Evolutionary conservation across 768 basidiomycete species (phyloP).

Genomic region (Tubosaeta brunneosetosa): DNA sequence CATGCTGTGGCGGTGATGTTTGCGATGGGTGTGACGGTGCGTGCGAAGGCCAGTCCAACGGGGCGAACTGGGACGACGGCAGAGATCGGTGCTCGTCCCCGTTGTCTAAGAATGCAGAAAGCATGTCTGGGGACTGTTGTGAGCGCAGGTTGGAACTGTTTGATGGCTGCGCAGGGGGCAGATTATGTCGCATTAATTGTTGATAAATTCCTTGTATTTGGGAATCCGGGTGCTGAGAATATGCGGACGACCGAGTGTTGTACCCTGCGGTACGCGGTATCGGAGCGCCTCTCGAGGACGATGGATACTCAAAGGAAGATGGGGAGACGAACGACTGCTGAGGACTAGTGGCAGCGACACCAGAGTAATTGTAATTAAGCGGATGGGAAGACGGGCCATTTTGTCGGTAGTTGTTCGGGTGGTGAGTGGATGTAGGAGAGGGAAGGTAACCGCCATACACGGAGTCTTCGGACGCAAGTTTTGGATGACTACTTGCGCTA

Average conservation of each 20-base stretch:
- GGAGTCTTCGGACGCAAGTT: conserved; percentile 26
- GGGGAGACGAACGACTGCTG: conserved; percentile 24
- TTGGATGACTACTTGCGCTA: conserved; percentile 18
- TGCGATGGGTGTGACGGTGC: conserved; percentile 21
- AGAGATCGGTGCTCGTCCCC: conserved; percentile 25
- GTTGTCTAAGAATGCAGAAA: conserved; percentile 30
- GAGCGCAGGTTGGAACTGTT: conserved; percentile 16
- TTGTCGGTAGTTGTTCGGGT: conserved; percentile 25
- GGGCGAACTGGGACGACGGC: conserved; percentile 18
- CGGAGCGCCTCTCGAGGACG: conserved; percentile 24
- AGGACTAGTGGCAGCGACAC: conserved; percentile 11
- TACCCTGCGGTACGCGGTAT: conserved; percentile 24
- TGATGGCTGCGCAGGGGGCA: conserved; percentile 16
- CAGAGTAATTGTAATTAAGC: conserved; percentile 22
- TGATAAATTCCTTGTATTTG: conserved; percentile 31
- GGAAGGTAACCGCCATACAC: conserved; percentile 30
- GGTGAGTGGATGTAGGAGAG: conserved; percentile 27
- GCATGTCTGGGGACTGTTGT: conserved; percentile 24
- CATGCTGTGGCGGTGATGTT: conserved; percentile 19
- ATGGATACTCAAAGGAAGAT: conserved; percentile 27
- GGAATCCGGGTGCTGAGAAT: conserved; percentile 28
- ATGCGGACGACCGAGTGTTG: conserved; percentile 21
- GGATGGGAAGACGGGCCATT: conserved; percentile 29
- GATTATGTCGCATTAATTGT: conserved; percentile 27
- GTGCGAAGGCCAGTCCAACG: conserved; percentile 35